Base-by-base conservation (phyloP, 768 basidiomycete genomes). In the Termitomyces sp. region DNA sequence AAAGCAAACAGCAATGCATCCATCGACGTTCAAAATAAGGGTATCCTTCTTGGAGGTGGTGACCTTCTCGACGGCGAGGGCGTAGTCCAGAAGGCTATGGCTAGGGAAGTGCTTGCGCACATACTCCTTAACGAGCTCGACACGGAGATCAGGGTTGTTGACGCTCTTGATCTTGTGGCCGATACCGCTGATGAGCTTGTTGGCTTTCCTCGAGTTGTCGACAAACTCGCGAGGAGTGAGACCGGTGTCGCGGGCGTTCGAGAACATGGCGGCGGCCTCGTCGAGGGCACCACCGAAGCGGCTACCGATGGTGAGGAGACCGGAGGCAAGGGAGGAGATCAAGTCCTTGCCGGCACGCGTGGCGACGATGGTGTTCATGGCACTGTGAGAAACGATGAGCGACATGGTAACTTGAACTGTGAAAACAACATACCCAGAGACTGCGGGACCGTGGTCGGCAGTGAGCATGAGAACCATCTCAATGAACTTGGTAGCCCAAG, bases 381-480 rank as follows among this genome's bases (percentile, higher is more conserved):
- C 96, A 75, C 80, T 64, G 36, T 34, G 12, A 5, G 24, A 22
- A 33, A 77, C 10, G 46, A 42, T 46, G 28, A 29, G 10, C 15
- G 56, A 54, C 34, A 20, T 13, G 13, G 3, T 64, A 71, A 22
- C 13, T 34, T 61, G 73, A 72, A 13, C 3, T 28, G n/a, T n/a
- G n/a, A n/a, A n/a, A n/a, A n/a, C 18, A 8, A 65, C 66, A 28
- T 64, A 72, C 71, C 83, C 94, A 72, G 93, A 95, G n/a, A 97
- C 94, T 56, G 94, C 94, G 8, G 94, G 94, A 68, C 94, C 94
- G 76, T 98, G 96, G 74, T 99, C 96, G 61, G 96, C 96, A 13
- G 96, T 99, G 64, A 99, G 82, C 92, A 97, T 96, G 71, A 99
- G 83, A 54, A 98, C 94, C 97, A 98, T 99, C 81, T 99, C 96